These are phyloP conservation scores for Trapa incisa DNA, from an alignment of 345 rosid species.

Conservation along the genomic window DNA sequence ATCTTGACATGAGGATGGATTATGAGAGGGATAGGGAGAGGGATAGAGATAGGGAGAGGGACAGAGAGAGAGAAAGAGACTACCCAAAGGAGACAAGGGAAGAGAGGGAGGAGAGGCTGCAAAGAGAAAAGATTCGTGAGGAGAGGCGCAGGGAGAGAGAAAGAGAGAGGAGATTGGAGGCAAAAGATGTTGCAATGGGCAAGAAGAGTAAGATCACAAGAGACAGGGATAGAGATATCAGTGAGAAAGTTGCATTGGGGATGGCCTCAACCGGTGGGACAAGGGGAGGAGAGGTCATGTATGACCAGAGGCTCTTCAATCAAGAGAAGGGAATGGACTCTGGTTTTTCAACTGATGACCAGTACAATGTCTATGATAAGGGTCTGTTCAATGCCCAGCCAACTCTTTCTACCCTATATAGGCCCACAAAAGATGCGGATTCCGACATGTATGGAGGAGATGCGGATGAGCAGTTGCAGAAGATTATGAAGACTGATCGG, in stretches of 20 bases:
- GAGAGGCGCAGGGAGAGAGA: conserved; percentile 90
- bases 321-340: conserved; percentile 99
- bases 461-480: conserved; percentile 78
- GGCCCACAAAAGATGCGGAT: conserved; percentile 74
- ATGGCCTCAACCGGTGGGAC: conserved; percentile 84
- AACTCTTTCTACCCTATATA: conserved; percentile 78
- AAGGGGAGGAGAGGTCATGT: conserved; percentile 88
- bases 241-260: conserved; percentile 59
- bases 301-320: conserved; percentile 83
- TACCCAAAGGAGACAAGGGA: conserved; percentile 49
- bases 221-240: conserved; percentile 19
- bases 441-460: conserved; percentile 65
- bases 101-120: conserved; percentile 68
- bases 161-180: conserved; percentile 9
- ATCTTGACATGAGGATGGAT: conserved; percentile 42
- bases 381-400: conserved; percentile 80
- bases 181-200: conserved; percentile 76
- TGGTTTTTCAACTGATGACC: conserved; percentile 86
- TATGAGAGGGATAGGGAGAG: conserved; percentile 46
- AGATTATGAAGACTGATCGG: conserved; percentile 70
- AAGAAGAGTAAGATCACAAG: conserved; percentile 92
- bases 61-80: conserved; percentile 13
- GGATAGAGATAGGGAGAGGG: conserved; percentile 29
- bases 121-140: conserved; percentile 83
- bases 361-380: conserved; percentile 77